A percentile compares a stretch with the other conserved stretches of the same genome.
Conservation (phyloP, 805 yeast genomes). For the Wickerhamomyces rabaulensis region DNA sequence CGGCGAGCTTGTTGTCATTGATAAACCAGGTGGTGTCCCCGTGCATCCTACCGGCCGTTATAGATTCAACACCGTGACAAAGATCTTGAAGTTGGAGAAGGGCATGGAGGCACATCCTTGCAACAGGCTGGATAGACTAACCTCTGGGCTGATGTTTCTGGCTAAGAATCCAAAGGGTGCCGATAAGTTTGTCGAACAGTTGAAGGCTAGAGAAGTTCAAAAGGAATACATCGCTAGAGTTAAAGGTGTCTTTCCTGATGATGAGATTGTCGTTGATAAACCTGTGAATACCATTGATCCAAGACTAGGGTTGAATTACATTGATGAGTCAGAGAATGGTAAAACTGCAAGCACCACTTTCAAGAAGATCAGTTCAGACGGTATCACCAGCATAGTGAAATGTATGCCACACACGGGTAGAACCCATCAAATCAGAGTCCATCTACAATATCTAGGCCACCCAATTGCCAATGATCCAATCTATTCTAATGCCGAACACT, state of each 20-base stretch:
- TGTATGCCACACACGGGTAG: conserved; percentile 90
- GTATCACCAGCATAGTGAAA: conserved; percentile 58
- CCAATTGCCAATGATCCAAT: conserved; percentile 94
- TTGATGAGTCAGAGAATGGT: conserved; percentile 28
- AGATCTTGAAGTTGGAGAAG: conserved; percentile 66
- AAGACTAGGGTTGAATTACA: conserved; percentile 54
- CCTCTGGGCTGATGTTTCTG: conserved; percentile 86
- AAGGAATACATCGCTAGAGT: conserved; percentile 82
- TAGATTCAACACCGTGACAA: conserved; percentile 70
- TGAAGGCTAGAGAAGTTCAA: conserved; percentile 50
- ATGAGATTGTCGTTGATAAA: conserved; percentile 50
- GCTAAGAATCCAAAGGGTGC: conserved; percentile 45
- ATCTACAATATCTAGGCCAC: conserved; percentile 79
- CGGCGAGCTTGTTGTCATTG: conserved; percentile 73
- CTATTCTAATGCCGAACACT: conserved; percentile 69
- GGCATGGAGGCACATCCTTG: conserved; percentile 74
- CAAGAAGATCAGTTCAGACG: conserved; percentile 21
- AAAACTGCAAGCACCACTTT: conserved; percentile 76
- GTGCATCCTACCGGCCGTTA: conserved; percentile 93
- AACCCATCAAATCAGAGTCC: conserved; percentile 94
- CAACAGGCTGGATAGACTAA: conserved; percentile 82
- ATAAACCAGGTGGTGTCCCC: conserved; percentile 93
- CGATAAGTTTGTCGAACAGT: conserved; percentile 57
- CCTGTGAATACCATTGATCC: conserved; percentile 74
- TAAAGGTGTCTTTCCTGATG: conserved; percentile 77